Evolutionary conservation across 176 grass and related monocot species (phyloP), one percentile per base, ranked within the genome.

Genomic region (Hsuehochloa calcarea): DNA sequence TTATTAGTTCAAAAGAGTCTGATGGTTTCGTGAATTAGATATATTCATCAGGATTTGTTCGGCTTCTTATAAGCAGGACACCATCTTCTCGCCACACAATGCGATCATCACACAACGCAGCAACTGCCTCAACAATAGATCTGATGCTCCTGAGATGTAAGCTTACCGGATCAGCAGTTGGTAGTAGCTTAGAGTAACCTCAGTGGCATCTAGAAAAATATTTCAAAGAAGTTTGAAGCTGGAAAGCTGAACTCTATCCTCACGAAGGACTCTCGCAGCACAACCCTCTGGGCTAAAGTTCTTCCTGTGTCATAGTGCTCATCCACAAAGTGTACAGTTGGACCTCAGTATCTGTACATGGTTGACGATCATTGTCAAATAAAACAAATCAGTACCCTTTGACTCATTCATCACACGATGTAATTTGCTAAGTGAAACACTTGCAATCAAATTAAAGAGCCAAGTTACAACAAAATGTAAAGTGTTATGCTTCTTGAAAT

Each of bases 91-190:
- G 86, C 90, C 88, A 92, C 40, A 87, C 55, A 52, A 95, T 61
- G 27, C 88, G 68, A 7, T 90, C 93, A 23, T 89, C 90, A 10
- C 93, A 92, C 49, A 92, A 27, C 69, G 93, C 93, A 50, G 90
- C 80, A 68, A 89, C 88, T 67, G 89, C 90, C 46, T 95, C 93
- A 73, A 89, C 90, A 82, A 82, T 92, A 95, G 75, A 89, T 74
- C 59, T 87, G 14, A 77, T 92, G 93, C 70, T 95, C 93, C 90
- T 92, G 54, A 20, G 17, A 43, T 41, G 62, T 37, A 68, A 77
- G 9, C 39, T 40, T 13, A 46, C 13, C 45, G 12, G 45, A 46
- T 46, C 2, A 46, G 10, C 11, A 46, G 29, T 61, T 52, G 70
- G 58, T 15, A 29, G 5, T 52, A 65, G 22, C 29, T 60, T n/a